These are phyloP conservation scores for Salicornia ramosissima DNA, from an alignment of 148 eudicot genomes.

Conservation along the genomic window DNA sequence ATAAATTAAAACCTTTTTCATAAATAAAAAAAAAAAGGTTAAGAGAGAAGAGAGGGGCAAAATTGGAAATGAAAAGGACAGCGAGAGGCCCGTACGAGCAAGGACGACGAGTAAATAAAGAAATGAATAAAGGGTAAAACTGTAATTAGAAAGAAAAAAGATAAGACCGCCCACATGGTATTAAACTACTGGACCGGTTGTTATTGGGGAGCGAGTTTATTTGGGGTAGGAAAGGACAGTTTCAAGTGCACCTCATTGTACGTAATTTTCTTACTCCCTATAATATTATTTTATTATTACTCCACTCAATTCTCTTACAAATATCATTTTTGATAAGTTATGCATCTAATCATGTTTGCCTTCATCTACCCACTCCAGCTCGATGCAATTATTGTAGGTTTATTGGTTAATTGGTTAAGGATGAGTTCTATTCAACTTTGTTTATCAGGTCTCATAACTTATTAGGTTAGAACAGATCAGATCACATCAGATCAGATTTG, in stretches of 20 bases:
- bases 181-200: slow-evolving; percentile 31
- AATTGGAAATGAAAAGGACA: neutral
- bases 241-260: slow-evolving; percentile 23
- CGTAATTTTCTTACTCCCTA: neutral
- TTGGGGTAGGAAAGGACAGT: slow-evolving; percentile 51
- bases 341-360: neutral
- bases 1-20: too few species aligned
- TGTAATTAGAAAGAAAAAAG: slow-evolving; percentile 22
- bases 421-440: too few species aligned
- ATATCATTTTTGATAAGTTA: neutral
- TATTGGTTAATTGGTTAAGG: too few species aligned
- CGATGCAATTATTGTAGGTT: too few species aligned
- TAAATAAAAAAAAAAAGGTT: too few species aligned
- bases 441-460: too few species aligned
- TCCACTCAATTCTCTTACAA: neutral
- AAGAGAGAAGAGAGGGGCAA: slow-evolving; percentile 2
- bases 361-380: too few species aligned
- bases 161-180: slow-evolving; percentile 21
- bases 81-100: slow-evolving; percentile 43
- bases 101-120: slow-evolving; percentile 50
- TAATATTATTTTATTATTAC: neutral
- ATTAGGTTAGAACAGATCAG: too few species aligned
- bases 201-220: slow-evolving; percentile 52
- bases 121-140: slow-evolving; percentile 21
- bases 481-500: too few species aligned